Percentiles rank a stretch among this genome's conserved stretches.
phyloP scores from a whole-genome alignment of 164 flowering plant species.

The Vitis rotundifolia region DNA sequence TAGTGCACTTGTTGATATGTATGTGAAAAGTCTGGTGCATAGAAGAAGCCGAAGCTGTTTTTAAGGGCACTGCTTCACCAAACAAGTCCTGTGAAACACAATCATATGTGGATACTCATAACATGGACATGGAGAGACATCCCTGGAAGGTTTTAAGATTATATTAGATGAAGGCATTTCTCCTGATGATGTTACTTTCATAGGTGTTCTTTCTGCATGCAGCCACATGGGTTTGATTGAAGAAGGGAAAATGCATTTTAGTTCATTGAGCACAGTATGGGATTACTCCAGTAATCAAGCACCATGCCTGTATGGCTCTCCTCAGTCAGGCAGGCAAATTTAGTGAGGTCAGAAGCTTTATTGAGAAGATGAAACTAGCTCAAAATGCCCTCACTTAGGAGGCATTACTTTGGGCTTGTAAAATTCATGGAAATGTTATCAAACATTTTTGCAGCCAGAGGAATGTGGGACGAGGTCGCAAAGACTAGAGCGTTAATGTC shows the following conservation, averaged over 20 bases:
- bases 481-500: constrained; percentile 45
- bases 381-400: constrained; percentile 49
- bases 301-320: constrained; percentile 58
- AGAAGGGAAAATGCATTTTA: constrained; percentile 42
- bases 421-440: constrained; percentile 52
- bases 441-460: constrained; percentile 53
- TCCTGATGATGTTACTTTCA: constrained; percentile 59
- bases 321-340: constrained; percentile 58
- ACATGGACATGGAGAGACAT: constrained; percentile 46
- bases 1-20: constrained; percentile 54
- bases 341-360: constrained; percentile 41
- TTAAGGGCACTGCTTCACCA: constrained; percentile 23
- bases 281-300: constrained; percentile 49
- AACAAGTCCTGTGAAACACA: constrained; percentile 54
- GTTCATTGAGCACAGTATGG: constrained; percentile 35
- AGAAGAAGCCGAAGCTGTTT: constrained; percentile 44
- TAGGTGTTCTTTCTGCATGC: constrained; percentile 59
- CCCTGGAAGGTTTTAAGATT: constrained; percentile 38
- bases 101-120: constrained; percentile 51
- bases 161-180: constrained; percentile 42
- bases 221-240: constrained; percentile 48
- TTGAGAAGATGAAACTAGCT: constrained; percentile 34
- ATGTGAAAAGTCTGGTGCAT: constrained; percentile 49
- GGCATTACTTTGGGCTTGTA: constrained; percentile 56
- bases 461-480: constrained; percentile 57